phyloP scores from a whole-genome alignment of 345 rosid genomes.

The Hevea brasiliensis region DNA sequence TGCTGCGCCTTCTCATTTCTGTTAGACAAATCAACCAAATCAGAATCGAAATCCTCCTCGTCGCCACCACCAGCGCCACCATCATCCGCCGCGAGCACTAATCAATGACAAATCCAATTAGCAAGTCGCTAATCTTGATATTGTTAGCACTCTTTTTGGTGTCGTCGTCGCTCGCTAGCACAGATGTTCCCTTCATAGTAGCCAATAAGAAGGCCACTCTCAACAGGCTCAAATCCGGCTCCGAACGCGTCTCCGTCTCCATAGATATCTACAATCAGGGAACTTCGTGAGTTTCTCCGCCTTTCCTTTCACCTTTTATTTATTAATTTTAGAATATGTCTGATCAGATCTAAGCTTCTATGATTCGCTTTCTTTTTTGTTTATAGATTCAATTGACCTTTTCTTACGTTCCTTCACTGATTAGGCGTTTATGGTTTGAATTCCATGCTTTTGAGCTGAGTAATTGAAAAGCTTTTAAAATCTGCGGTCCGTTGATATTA shows the following conservation, averaged over 20 bases:
- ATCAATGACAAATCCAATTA: conserved; percentile 35
- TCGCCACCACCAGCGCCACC: not conserved
- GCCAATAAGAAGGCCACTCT: conserved; percentile 91
- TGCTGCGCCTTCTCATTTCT: not conserved
- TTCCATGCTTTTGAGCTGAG: not conserved
- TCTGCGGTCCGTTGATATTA: not conserved
- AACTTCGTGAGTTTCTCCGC: conserved; percentile 54
- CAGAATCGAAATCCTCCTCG: not conserved
- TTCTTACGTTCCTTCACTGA: not conserved
- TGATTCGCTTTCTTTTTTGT: not conserved
- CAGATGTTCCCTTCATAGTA: conserved; percentile 86
- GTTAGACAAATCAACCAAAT: not conserved
- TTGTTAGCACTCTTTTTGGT: conserved; percentile 45
- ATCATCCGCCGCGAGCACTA: not conserved
- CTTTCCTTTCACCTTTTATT: not conserved
- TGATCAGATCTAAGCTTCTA: conserved; percentile 14
- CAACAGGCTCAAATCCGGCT: conserved; percentile 76
- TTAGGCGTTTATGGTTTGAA: not conserved
- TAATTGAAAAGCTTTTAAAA: too few relatives aligned
- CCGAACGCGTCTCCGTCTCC: conserved; percentile 81
- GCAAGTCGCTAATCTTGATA: conserved; percentile 36
- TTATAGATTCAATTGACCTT: not conserved
- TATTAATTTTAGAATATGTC: not conserved
- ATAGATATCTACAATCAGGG: conserved; percentile 92
- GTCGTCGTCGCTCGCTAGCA: conserved; percentile 50